Evolutionary conservation across 73 alveolate genomes (phyloP).

Genomic region (Tetrahymena borealis): DNA sequence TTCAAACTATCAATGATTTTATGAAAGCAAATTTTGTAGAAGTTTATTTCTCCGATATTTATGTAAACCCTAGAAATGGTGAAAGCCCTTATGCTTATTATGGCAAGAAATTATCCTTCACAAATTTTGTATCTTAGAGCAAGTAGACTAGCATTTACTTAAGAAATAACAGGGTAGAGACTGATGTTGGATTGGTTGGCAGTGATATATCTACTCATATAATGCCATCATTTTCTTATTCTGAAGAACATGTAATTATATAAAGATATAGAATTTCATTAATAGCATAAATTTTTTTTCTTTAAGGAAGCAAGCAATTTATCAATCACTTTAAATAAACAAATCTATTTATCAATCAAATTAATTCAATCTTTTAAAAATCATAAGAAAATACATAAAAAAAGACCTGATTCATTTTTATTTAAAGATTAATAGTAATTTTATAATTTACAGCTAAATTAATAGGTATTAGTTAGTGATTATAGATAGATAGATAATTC

Average conservation of each 20-base stretch:
- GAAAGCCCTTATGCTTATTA: neutral
- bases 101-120: neutral
- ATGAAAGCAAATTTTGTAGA: neutral
- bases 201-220: neutral
- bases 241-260: neutral
- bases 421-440: no score
- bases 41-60: neutral
- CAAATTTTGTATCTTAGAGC: neutral
- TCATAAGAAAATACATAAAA: no score
- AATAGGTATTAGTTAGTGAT: no score
- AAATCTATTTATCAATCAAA: no score
- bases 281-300: no score
- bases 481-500: no score
- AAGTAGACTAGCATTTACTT: neutral
- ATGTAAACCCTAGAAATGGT: neutral
- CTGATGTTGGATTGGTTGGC: neutral
- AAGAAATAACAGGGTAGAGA: neutral
- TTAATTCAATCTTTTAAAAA: no score
- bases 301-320: no score
- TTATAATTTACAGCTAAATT: no score
- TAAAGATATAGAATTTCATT: neutral
- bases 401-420: no score
- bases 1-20: neutral
- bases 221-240: neutral
- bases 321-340: no score